These are phyloP conservation scores for Glarea lozoyensis DNA, from an alignment of 495 filamentous ascomycete species.

Conservation along the genomic window DNA sequence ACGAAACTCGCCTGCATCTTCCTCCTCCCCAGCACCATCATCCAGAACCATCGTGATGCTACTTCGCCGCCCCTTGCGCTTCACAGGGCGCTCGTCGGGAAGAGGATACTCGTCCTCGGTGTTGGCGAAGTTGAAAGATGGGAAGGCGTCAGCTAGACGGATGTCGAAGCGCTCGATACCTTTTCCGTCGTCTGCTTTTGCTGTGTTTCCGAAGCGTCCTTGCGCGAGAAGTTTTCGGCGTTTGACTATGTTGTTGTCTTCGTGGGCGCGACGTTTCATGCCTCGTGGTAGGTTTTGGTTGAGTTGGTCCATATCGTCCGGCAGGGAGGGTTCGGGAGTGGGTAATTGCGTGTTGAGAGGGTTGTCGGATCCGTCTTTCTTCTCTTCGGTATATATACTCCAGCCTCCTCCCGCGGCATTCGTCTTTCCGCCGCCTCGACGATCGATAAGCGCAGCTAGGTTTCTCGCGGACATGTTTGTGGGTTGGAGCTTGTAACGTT, in stretches of 20 bases:
- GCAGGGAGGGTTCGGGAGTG: slow-evolving; percentile 15
- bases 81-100: slow-evolving; percentile 24
- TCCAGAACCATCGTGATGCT: slow-evolving; percentile 21
- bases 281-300: slow-evolving; percentile 11
- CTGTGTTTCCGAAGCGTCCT: slow-evolving; percentile 46
- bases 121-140: slow-evolving; percentile 14
- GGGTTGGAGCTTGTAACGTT: slow-evolving; percentile 54
- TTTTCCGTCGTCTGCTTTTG: slow-evolving; percentile 39
- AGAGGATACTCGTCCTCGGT: slow-evolving; percentile 19
- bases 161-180: slow-evolving; percentile 55
- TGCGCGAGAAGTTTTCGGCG: slow-evolving; percentile 36
- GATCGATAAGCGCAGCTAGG: slow-evolving; percentile 52
- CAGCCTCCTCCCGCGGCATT: slow-evolving; percentile 68
- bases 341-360: slow-evolving; percentile 19
- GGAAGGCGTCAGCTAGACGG: slow-evolving; percentile 46
- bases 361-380: slow-evolving; percentile 16
- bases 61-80: slow-evolving; percentile 23
- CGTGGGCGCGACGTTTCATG: slow-evolving; percentile 19
- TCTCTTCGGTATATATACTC: slow-evolving; percentile 64
- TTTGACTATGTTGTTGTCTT: slow-evolving; percentile 30
- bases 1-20: slow-evolving; percentile 32
- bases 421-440: slow-evolving; percentile 56
- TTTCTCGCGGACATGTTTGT: slow-evolving; percentile 62
- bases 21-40: slow-evolving; percentile 20
- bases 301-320: slow-evolving; percentile 24